Conservation (phyloP, 2,329 filamentous ascomycete species). For the Penicillium polonicum region DNA sequence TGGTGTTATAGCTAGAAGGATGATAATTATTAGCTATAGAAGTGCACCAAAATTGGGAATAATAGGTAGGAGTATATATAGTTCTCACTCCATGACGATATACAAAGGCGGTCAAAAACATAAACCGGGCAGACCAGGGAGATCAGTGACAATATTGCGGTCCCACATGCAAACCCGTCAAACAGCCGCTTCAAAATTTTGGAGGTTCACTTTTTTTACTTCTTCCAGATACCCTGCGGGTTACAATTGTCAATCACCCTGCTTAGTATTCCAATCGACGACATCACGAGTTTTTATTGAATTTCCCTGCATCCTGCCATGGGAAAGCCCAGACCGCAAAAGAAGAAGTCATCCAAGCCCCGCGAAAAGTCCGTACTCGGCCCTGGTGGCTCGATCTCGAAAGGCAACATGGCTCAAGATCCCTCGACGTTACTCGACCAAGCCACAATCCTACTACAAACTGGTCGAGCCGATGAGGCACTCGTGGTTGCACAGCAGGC, state of each 20-base stretch:
- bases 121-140: too few relatives aligned
- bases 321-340: conserved; percentile 54
- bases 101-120: background rate
- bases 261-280: background rate
- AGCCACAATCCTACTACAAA: conserved; percentile 58
- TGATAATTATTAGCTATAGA: background rate
- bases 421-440: conserved; percentile 57
- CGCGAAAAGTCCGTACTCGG: conserved; percentile 46
- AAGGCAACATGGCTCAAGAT: conserved; percentile 50
- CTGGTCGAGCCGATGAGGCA: conserved; percentile 58
- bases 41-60: background rate
- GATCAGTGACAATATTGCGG: conserved; percentile 12
- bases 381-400: conserved; percentile 39
- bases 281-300: background rate
- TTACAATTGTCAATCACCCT: conserved; percentile 1
- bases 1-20: background rate
- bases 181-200: conserved; percentile 38
- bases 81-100: too few relatives aligned
- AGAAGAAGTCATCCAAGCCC: conserved; percentile 44
- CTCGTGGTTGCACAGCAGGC: conserved; percentile 56
- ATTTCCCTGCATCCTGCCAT: conserved; percentile 35
- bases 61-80: too few relatives aligned
- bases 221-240: conserved; percentile 7
- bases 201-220: conserved; percentile 26
- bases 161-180: conserved; percentile 45